Percentiles rank a stretch among this genome's conserved stretches.
Conservation (phyloP, 305 asterid species). For the Fraxinus baroniana region DNA sequence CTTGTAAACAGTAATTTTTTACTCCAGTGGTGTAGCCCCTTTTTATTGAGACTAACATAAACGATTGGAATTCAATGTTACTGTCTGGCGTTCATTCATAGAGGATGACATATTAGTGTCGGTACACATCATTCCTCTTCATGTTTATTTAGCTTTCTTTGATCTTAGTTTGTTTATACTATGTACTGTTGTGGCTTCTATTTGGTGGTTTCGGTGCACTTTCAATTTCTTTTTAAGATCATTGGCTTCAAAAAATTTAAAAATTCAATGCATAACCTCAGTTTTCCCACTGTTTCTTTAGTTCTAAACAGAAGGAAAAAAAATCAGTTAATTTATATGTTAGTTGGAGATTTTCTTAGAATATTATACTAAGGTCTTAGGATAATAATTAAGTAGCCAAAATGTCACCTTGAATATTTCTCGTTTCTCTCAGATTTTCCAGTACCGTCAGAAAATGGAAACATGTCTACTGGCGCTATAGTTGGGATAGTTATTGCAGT, state of each 20-base stretch:
- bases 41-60: not conserved
- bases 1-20: not conserved
- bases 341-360: not conserved
- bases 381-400: not conserved
- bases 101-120: not conserved
- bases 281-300: not conserved
- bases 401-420: not conserved
- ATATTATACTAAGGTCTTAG: not conserved
- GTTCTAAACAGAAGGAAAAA: not conserved
- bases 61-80: not conserved
- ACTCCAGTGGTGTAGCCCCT: not conserved
- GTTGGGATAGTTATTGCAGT: constrained; percentile 30
- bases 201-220: not conserved
- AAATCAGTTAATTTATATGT: not conserved
- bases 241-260: not conserved
- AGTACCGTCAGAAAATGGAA: constrained; percentile 13
- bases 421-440: constrained; percentile 20
- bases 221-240: not conserved
- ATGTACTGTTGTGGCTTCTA: not conserved
- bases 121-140: not conserved
- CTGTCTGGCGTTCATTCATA: not conserved
- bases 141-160: not conserved
- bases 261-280: not conserved
- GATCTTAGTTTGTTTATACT: not conserved
- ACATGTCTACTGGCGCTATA: constrained; percentile 20